Percentiles rank a stretch among this genome's conserved stretches.
Conservation (phyloP, 2,329 filamentous ascomycete genomes). For the Fusarium sp. region DNA sequence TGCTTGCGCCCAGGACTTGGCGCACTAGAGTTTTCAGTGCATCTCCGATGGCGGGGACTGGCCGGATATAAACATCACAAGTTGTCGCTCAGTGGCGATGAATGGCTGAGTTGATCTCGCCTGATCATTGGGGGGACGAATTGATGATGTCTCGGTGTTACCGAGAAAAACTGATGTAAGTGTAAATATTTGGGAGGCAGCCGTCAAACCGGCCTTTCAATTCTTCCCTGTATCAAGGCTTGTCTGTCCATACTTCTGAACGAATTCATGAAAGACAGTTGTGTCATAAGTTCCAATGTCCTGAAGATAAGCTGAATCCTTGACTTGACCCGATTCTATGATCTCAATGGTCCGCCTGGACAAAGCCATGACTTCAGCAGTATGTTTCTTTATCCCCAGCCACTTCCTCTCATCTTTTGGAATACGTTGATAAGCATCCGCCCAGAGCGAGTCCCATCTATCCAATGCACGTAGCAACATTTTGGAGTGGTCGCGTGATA, state of each 20-base stretch:
- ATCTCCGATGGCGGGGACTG: neutral
- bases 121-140: neutral
- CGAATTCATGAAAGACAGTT: slow-evolving; percentile 8
- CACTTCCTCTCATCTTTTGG: neutral
- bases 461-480: slow-evolving; percentile 1
- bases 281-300: slow-evolving; percentile 7
- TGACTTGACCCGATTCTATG: neutral
- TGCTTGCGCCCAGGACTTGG: neutral
- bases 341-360: slow-evolving; percentile 9
- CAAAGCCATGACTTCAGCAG: slow-evolving; percentile 2
- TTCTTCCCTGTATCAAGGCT: no score
- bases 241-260: neutral
- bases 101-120: no score
- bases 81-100: neutral
- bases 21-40: neutral
- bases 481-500: neutral
- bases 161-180: neutral
- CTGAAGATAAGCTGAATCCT: slow-evolving; percentile 1
- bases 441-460: slow-evolving; percentile 27
- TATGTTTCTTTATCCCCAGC: slow-evolving; percentile 18
- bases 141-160: neutral
- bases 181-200: neutral
- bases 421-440: neutral
- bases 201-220: neutral
- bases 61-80: neutral